Conservation (phyloP, 805 yeast genomes). For the Torulaspora delbrueckii region DNA sequence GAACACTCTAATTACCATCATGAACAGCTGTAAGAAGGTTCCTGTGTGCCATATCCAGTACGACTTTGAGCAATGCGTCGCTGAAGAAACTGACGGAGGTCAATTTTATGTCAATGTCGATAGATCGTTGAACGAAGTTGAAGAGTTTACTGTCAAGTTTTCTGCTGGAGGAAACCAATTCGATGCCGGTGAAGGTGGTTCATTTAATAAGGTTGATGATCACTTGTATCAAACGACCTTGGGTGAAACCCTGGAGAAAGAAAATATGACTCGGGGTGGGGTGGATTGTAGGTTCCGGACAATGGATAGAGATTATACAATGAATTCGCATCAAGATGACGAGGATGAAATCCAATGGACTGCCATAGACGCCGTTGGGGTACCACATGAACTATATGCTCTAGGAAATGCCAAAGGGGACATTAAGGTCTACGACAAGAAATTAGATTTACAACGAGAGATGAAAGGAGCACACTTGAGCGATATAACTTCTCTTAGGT, state of each 20-base stretch:
- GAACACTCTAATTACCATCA: neutral
- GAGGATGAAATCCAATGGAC: constrained; percentile 24
- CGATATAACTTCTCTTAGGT: constrained; percentile 41
- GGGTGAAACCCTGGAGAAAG: constrained; percentile 3
- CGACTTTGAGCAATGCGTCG: constrained; percentile 41
- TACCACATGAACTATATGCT: constrained; percentile 23
- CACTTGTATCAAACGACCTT: constrained; percentile 15
- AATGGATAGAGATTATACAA: constrained; percentile 8
- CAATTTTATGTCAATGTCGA: constrained; percentile 44
- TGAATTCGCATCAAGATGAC: constrained; percentile 1
- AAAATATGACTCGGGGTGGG: neutral
- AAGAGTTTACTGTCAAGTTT: constrained; percentile 32
- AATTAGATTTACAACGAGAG: constrained; percentile 13
- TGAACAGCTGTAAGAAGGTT: constrained; percentile 3
- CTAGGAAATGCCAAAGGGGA: constrained; percentile 38
- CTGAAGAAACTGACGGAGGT: constrained; percentile 30
- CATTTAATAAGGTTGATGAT: constrained; percentile 8
- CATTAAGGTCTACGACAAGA: constrained; percentile 23
- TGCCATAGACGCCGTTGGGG: constrained; percentile 35
- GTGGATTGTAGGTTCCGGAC: constrained; percentile 13
- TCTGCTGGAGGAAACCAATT: constrained; percentile 17
- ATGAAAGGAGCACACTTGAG: constrained; percentile 45
- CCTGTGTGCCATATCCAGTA: constrained; percentile 40
- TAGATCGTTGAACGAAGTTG: constrained; percentile 18
- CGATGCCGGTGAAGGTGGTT: constrained; percentile 14